phyloP scores from a whole-genome alignment of 441 rosid species.

The Omphalea diandra region DNA sequence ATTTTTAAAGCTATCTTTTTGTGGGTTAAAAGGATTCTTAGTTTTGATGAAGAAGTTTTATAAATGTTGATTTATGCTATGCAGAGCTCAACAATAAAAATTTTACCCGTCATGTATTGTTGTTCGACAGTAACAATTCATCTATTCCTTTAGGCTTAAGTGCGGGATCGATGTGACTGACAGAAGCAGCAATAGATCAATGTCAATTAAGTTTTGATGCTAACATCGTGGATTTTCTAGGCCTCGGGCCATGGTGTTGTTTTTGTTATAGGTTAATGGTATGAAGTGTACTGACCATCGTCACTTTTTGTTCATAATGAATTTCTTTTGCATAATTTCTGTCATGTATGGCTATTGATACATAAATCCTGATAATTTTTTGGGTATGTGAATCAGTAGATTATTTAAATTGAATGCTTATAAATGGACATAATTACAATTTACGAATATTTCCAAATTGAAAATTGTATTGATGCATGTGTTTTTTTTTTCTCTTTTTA shows the following conservation, averaged over 20 bases:
- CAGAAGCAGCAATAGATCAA: slow-evolving; percentile 7
- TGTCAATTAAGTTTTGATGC: background rate
- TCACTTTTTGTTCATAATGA: slow-evolving; percentile 6
- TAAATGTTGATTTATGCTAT: background rate
- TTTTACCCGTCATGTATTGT: background rate
- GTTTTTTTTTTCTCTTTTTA: too few species aligned
- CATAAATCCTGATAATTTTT: too few species aligned
- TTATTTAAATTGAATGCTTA: too few species aligned
- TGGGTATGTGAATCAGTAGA: too few species aligned
- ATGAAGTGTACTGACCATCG: slow-evolving; percentile 21
- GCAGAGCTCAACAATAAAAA: background rate
- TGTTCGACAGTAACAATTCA: slow-evolving; percentile 5
- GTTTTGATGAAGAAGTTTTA: slow-evolving; percentile 10
- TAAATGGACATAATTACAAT: too few species aligned
- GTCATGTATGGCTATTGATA: too few species aligned
- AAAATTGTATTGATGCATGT: too few species aligned
- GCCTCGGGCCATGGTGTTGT: background rate
- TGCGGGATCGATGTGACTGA: slow-evolving; percentile 5
- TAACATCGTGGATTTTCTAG: background rate
- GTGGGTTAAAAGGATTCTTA: slow-evolving; percentile 12
- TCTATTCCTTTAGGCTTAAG: background rate
- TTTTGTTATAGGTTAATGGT: background rate
- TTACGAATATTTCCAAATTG: too few species aligned
- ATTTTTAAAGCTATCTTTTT: slow-evolving; percentile 11
- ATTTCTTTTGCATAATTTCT: too few species aligned